phyloP scores from a whole-genome alignment of 495 filamentous ascomycete species.

The Mytilinidion resinicola region DNA sequence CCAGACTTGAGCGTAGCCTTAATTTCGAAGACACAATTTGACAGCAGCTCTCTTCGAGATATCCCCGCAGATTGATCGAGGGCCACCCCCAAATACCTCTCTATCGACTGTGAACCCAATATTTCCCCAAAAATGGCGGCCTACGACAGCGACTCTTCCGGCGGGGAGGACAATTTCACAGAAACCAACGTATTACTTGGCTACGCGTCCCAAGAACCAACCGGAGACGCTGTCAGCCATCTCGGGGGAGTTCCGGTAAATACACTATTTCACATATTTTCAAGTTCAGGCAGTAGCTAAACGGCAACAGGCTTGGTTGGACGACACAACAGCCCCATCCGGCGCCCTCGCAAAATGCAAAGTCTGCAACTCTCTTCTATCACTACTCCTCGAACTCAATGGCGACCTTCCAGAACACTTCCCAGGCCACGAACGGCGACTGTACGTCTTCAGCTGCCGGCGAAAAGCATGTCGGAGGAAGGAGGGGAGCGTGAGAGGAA shows the following conservation, averaged over 20 bases:
- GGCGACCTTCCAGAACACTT: conserved; percentile 82
- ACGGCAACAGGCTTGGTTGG: conserved; percentile 67
- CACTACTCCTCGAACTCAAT: conserved; percentile 82
- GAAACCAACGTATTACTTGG: conserved; percentile 89
- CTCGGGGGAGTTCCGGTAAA: conserved; percentile 82
- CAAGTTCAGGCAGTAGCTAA: neutral
- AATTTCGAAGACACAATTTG: too few species aligned
- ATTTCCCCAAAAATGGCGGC: conserved; percentile 53
- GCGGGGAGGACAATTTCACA: conserved; percentile 57
- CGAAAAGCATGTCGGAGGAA: conserved; percentile 76
- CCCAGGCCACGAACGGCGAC: conserved; percentile 72
- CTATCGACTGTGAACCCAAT: too few species aligned
- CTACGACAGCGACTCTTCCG: conserved; percentile 81
- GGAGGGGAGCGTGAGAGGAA: conserved; percentile 66
- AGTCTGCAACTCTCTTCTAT: conserved; percentile 77
- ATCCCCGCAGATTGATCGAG: too few species aligned
- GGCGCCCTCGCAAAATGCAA: conserved; percentile 79
- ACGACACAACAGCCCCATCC: conserved; percentile 60
- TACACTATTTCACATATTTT: conserved; percentile 6
- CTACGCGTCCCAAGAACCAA: conserved; percentile 75
- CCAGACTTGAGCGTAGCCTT: too few species aligned
- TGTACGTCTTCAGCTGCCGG: conserved; percentile 79
- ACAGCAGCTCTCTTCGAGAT: too few species aligned
- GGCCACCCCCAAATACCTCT: too few species aligned
- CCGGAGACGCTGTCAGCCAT: conserved; percentile 81